Percentiles rank a stretch among this genome's conserved stretches.
These are phyloP conservation scores for Coniochaeta sp. DNA, from an alignment of 2,329 filamentous ascomycete species.

Conservation along the genomic window DNA sequence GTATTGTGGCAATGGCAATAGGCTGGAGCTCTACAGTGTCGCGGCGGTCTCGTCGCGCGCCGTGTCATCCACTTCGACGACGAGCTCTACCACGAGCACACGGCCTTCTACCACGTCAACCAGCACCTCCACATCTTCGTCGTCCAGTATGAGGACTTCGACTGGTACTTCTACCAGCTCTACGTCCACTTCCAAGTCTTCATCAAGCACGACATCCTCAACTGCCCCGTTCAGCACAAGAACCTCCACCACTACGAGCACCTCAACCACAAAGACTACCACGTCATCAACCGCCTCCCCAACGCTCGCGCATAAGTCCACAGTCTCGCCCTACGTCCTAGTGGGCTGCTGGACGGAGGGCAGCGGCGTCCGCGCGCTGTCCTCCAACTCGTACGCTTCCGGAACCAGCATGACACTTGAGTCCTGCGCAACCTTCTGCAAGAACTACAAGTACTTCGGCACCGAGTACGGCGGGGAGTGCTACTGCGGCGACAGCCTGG, in stretches of 20 bases:
- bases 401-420: constrained; percentile 28
- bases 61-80: constrained; percentile 1
- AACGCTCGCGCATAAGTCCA: constrained; percentile 16
- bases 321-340: constrained; percentile 26
- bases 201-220: constrained; percentile 9
- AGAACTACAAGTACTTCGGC: constrained; percentile 26
- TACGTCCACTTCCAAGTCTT: constrained; percentile 11
- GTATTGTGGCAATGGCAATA: constrained; percentile 29
- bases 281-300: constrained; percentile 27
- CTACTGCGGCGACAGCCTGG: constrained; percentile 31
- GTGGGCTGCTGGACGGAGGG: constrained; percentile 31
- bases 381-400: constrained; percentile 17
- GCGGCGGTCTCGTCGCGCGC: constrained; percentile 3
- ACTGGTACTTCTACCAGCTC: constrained; percentile 11
- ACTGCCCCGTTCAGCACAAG: background rate
- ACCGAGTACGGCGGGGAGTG: constrained; percentile 31
- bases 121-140: constrained; percentile 1
- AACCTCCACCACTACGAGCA: constrained; percentile 5
- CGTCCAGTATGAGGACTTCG: background rate
- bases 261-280: constrained; percentile 11
- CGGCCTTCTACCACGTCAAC: constrained; percentile 2
- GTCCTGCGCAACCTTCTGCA: constrained; percentile 25
- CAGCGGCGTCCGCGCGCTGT: constrained; percentile 26
- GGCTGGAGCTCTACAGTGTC: constrained; percentile 28
- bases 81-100: constrained; percentile 6